Base-by-base conservation (phyloP, 129 eudicot species). In the Mikania micrantha region DNA sequence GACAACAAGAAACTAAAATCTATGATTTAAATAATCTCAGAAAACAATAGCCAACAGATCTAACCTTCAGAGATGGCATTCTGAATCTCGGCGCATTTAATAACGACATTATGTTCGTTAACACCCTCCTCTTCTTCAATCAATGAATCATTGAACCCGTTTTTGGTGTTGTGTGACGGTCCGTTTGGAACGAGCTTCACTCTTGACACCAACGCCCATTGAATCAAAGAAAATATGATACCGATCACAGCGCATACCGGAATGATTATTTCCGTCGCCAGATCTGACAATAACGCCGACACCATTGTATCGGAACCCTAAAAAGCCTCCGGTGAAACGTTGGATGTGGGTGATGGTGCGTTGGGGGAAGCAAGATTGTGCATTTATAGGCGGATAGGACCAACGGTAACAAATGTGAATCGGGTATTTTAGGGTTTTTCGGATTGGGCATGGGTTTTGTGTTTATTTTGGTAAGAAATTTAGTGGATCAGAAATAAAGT, bases 41-140 rank as follows among this genome's bases (percentile, higher is more conserved):
- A n/a, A n/a, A n/a, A 22, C 68, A 39, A 5, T 21, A 63, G 22
- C 32, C 12, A 29, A 66, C 59, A 45, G 71, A 66, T 66, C 54
- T 48, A 64, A 91, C 97, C 97, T 85, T 91, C 93, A n/a, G 97
- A 87, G 35, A 91, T 91, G 45, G 97, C 97, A 35, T 41, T 85
- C 64, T 91, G 97, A 40, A 91, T 91, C 41, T 91, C 97, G 41
- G 97, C 87, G 53, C 97, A 91, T 60, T 87, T 91, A 9, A 38
- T 77, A 48, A 87, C 88, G 59, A 87, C 93, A 56, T 72, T 81
- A 20, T 91, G 95, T 62, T 87, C 90, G 47, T 85, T 85, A 35
- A 87, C 67, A 42, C 97, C 95, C 40, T 87, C 97, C 74, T 91
- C 97, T 60, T 91, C 97, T 72, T 91, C 97, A 71, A 91, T 87